Evolutionary conservation across 2,329 filamentous ascomycete genomes (phyloP).

Genomic region (Coccinonectria pachysandricola): DNA sequence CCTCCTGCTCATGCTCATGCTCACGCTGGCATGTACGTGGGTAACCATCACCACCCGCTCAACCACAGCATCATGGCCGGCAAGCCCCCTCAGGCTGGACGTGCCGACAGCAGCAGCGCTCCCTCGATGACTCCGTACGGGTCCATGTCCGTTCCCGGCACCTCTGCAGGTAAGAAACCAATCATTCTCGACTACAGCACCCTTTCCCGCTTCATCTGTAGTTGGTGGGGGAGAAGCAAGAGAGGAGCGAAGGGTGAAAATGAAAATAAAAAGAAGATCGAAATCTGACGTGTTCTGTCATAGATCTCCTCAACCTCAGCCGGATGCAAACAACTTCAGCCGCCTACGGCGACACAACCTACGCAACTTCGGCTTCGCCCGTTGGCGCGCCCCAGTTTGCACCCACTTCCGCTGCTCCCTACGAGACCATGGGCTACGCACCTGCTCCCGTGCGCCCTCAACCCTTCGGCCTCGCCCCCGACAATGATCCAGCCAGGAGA

Average conservation of each 20-base stretch:
- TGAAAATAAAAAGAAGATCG: no score
- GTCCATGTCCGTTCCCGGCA: conserved; percentile 60
- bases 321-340: conserved; percentile 52
- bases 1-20: conserved; percentile 37
- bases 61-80: conserved; percentile 42
- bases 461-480: conserved; percentile 45
- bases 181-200: no score
- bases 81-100: conserved; percentile 34
- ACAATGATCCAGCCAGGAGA: conserved; percentile 50
- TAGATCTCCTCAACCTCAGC: conserved; percentile 65
- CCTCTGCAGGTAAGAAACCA: conserved; percentile 66
- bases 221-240: no score
- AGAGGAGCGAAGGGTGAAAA: no score
- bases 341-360: conserved; percentile 59
- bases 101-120: conserved; percentile 48
- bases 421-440: conserved; percentile 68
- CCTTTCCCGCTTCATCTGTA: no score
- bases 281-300: no score
- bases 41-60: conserved; percentile 42
- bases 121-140: conserved; percentile 59
- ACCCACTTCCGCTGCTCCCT: conserved; percentile 54
- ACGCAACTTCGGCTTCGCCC: conserved; percentile 57
- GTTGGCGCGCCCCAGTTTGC: conserved; percentile 56
- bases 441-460: conserved; percentile 49
- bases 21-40: conserved; percentile 53